These are phyloP conservation scores for Schizonepeta tenuifolia DNA, from an alignment of 257 asterid species.

Conservation along the genomic window DNA sequence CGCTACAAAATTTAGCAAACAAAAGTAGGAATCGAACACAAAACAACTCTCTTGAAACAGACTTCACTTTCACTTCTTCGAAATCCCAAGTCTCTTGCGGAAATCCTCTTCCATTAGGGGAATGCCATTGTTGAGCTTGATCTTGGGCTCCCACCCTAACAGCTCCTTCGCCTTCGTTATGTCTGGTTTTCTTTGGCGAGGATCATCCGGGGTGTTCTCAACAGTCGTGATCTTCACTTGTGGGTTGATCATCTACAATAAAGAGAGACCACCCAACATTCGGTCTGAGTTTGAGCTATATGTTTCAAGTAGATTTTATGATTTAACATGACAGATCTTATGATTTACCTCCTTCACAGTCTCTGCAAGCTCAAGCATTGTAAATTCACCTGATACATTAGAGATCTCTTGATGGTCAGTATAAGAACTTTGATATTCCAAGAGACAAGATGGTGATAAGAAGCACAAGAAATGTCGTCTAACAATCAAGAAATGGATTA, in stretches of 20 bases:
- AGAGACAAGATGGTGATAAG: background rate
- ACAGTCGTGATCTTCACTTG: slow-evolving; percentile 65
- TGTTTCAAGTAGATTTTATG: background rate
- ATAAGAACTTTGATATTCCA: background rate
- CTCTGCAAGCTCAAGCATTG: slow-evolving; percentile 96
- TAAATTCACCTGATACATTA: slow-evolving; percentile 74
- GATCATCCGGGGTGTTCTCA: slow-evolving; percentile 98
- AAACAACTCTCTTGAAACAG: slow-evolving; percentile 32
- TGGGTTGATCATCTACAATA: slow-evolving; percentile 72
- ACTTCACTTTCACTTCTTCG: slow-evolving; percentile 40
- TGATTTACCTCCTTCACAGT: slow-evolving; percentile 81
- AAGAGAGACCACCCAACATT: background rate
- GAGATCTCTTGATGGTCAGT: slow-evolving; percentile 7
- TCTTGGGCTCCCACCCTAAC: slow-evolving; percentile 87
- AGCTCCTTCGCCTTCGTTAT: slow-evolving; percentile 77
- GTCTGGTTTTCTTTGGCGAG: slow-evolving; percentile 93
- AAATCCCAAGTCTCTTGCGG: slow-evolving; percentile 70
- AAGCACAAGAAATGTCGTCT: background rate
- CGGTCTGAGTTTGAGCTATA: background rate
- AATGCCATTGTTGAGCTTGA: slow-evolving; percentile 79
- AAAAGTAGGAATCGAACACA: slow-evolving; percentile 35
- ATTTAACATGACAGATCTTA: background rate
- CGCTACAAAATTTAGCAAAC: slow-evolving; percentile 28
- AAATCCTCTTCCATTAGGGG: slow-evolving; percentile 97
- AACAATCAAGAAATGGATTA: background rate